Percentiles rank a stretch among this genome's conserved stretches.
Conservation (phyloP, 768 basidiomycete species). For the Cantharellus cinnabarinus region DNA sequence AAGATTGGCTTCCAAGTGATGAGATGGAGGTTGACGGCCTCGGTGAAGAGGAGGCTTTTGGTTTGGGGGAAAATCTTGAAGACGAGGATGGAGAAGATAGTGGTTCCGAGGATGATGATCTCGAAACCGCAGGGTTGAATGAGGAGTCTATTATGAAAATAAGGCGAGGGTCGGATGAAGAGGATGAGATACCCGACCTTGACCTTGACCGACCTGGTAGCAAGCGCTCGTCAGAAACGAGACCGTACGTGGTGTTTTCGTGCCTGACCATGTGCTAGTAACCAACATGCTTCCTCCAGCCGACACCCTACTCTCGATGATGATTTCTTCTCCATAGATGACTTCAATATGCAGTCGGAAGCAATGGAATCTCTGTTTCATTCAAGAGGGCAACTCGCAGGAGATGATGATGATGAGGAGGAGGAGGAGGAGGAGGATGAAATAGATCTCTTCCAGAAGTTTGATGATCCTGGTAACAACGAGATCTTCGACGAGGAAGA, state of each 20-base stretch:
- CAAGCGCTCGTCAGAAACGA: too few relatives aligned
- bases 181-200: conserved; percentile 15
- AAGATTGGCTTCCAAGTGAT: conserved; percentile 16
- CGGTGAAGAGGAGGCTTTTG: conserved; percentile 9
- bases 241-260: too few relatives aligned
- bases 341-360: conserved; percentile 76
- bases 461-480: conserved; percentile 21
- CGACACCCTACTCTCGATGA: conserved; percentile 52
- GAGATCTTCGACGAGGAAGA: conserved; percentile 26
- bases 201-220: conserved; percentile 11
- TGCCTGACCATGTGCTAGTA: too few relatives aligned
- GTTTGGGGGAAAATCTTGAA: conserved; percentile 14
- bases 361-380: conserved; percentile 45
- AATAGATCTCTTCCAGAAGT: conserved; percentile 46
- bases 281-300: conserved; percentile 1
- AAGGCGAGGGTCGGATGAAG: conserved; percentile 16
- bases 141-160: conserved; percentile 12
- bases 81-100: conserved; percentile 12
- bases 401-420: conserved; percentile 26
- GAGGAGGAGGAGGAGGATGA: conserved; percentile 26
- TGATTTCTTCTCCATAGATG: conserved; percentile 69
- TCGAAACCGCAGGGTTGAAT: conserved; percentile 15
- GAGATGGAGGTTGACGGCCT: conserved; percentile 14
- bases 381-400: conserved; percentile 38
- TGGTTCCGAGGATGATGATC: conserved; percentile 9